These are phyloP conservation scores for Wickerhamomyces strasburgensis DNA, from an alignment of 805 yeast species.

Conservation along the genomic window DNA sequence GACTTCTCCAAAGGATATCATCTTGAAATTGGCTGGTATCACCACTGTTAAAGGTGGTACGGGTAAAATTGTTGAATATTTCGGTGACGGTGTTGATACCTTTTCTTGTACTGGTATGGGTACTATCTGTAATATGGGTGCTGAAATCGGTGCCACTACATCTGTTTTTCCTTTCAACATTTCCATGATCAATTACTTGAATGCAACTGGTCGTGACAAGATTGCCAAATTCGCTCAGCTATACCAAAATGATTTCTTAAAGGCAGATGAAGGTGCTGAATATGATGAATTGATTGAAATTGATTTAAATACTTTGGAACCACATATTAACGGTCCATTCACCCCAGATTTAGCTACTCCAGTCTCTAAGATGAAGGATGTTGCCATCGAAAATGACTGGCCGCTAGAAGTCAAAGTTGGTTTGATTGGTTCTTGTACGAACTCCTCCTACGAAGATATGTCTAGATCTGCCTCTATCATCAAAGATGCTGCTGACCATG, in stretches of 20 bases:
- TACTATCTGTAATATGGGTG: constrained; percentile 99
- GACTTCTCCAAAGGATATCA: constrained; percentile 96
- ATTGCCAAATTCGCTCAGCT: constrained; percentile 77
- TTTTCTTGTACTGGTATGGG: constrained; percentile 99
- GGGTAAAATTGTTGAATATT: constrained; percentile 93
- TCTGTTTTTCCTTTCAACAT: constrained; percentile 95
- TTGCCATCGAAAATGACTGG: constrained; percentile 84
- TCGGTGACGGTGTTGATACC: constrained; percentile 89
- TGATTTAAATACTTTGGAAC: constrained; percentile 85
- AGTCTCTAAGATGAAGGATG: constrained; percentile 78
- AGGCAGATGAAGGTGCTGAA: constrained; percentile 89
- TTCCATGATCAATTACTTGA: constrained; percentile 80
- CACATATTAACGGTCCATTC: constrained; percentile 96
- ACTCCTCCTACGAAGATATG: constrained; percentile 98
- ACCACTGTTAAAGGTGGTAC: constrained; percentile 98
- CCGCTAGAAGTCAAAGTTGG: constrained; percentile 91
- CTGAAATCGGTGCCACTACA: constrained; percentile 98
- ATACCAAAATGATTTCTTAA: constrained; percentile 60
- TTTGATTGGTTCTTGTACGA: constrained; percentile 97
- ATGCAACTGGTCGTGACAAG: constrained; percentile 80
- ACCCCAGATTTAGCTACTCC: constrained; percentile 98
- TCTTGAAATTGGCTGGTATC: constrained; percentile 87
- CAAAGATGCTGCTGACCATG: constrained; percentile 84
- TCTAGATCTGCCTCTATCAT: constrained; percentile 92
- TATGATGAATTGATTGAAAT: constrained; percentile 92